Evolutionary conservation across 495 filamentous ascomycete genomes (phyloP).

Genomic region (Tuber calosporum): DNA sequence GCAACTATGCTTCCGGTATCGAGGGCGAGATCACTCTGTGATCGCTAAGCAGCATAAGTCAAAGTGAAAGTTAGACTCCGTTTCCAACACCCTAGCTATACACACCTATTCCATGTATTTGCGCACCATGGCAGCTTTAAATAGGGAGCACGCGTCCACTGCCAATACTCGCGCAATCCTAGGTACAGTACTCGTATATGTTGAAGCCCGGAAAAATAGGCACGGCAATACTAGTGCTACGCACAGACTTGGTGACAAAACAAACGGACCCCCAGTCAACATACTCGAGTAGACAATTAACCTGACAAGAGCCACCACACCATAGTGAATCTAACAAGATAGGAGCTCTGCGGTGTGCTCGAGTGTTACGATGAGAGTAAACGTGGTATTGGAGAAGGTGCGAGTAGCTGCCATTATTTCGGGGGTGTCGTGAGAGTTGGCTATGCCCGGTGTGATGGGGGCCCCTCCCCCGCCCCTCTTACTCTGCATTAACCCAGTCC

Average conservation of each 20-base stretch:
- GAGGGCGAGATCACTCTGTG: not conserved
- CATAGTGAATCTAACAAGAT: not conserved
- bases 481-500: not conserved
- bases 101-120: not conserved
- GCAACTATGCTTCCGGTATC: not conserved
- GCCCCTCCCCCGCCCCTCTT: not conserved
- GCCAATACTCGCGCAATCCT: not conserved
- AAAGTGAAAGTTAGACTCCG: not conserved
- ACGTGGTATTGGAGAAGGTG: not conserved
- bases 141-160: not conserved
- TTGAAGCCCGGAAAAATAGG: not conserved
- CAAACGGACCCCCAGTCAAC: not conserved
- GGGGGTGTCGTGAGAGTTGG: not conserved
- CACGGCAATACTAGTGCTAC: not conserved
- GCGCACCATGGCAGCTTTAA: not conserved
- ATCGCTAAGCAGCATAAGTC: not conserved
- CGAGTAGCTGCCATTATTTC: not conserved
- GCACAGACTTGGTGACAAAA: not conserved
- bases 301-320: not conserved
- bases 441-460: not conserved
- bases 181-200: not conserved
- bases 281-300: too few relatives aligned
- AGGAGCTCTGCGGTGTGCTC: not conserved
- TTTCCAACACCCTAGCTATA: not conserved
- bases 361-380: not conserved